A percentile compares a stretch with the other conserved stretches of the same genome.
Conservation (phyloP, 345 rosid genomes). For the Eucalyptus regnans region DNA sequence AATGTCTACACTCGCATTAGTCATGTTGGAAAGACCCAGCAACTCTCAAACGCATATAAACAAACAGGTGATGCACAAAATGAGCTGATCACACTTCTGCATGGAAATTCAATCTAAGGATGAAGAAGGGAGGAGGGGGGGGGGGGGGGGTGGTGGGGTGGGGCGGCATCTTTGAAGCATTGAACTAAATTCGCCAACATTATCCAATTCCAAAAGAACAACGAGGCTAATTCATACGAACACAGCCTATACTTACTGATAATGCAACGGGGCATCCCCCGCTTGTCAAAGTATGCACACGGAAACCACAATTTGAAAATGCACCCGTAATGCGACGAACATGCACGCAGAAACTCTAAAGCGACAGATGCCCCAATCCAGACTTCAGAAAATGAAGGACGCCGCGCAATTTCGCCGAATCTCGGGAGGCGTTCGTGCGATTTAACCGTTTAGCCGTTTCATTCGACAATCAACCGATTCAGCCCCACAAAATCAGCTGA, state of each 20-base stretch:
- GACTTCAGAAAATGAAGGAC: neutral
- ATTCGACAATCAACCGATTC: neutral
- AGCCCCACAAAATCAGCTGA: neutral
- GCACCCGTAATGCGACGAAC: neutral
- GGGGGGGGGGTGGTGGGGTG: no score
- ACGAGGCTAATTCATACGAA: rapidly evolving
- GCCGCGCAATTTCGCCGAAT: neutral
- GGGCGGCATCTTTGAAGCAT: neutral
- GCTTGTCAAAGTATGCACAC: neutral
- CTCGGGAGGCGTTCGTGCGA: neutral
- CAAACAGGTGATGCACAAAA: neutral
- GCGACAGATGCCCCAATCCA: neutral
- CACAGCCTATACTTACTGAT: neutral
- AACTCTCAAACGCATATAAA: neutral
- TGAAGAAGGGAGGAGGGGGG: neutral
- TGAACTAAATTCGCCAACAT: neutral
- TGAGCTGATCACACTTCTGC: neutral
- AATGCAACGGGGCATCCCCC: neutral
- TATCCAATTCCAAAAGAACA: neutral
- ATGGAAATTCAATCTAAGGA: neutral
- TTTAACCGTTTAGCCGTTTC: neutral
- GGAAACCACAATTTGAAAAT: neutral
- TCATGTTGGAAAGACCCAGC: neutral
- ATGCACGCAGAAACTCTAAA: neutral
- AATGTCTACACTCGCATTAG: neutral